A percentile compares a stretch with the other conserved stretches of the same genome.
Conservation (phyloP, 73 alveolate genomes). For the Urostyla sp. region DNA sequence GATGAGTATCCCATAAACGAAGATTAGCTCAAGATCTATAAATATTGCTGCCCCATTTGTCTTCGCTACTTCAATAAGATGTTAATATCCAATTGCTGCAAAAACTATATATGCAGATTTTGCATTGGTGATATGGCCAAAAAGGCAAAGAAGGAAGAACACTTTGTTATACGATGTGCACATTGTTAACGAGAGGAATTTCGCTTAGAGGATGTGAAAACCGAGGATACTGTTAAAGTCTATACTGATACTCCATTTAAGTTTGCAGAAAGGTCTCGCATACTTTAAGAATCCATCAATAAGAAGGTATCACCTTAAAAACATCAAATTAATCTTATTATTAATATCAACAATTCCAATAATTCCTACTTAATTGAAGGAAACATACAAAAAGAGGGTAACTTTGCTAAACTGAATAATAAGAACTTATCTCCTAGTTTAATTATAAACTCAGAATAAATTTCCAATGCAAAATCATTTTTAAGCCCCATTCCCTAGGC, state of each 20-base stretch:
- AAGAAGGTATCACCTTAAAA: background rate
- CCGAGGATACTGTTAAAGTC: constrained; percentile 31
- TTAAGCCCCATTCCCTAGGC: too few species aligned
- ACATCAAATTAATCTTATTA: too few species aligned
- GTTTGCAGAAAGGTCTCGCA: background rate
- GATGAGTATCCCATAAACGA: constrained; percentile 12
- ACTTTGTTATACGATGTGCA: constrained; percentile 35
- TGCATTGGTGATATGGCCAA: constrained; percentile 60
- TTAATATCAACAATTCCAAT: too few species aligned
- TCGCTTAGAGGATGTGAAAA: constrained; percentile 42
- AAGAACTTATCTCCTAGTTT: too few species aligned
- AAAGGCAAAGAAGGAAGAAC: constrained; percentile 38
- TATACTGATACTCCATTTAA: constrained; percentile 48
- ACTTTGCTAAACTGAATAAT: too few species aligned
- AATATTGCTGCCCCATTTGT: constrained; percentile 60
- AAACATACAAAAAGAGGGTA: too few species aligned
- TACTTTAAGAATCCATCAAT: background rate
- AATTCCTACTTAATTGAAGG: too few species aligned
- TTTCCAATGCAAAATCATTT: too few species aligned
- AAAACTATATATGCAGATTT: constrained; percentile 43
- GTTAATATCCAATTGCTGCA: constrained; percentile 37
- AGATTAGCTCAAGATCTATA: constrained; percentile 16
- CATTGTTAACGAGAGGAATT: constrained; percentile 40
- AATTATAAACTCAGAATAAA: too few species aligned
- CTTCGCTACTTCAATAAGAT: constrained; percentile 47